phyloP scores from a whole-genome alignment of 2,329 filamentous ascomycete species.

The Didymellaceae sp. region DNA sequence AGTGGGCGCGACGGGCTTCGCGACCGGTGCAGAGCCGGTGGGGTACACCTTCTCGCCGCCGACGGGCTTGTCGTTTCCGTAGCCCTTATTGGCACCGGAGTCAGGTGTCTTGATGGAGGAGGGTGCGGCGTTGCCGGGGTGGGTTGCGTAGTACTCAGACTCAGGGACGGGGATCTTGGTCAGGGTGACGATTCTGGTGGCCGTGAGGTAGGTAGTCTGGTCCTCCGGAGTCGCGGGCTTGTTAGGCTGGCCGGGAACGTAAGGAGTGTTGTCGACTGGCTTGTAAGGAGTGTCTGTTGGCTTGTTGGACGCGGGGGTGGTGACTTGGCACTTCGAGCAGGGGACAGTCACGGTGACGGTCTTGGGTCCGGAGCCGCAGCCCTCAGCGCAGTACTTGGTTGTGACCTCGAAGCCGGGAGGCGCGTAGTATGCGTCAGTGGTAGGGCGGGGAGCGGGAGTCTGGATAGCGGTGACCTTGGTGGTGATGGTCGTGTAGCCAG shows the following conservation, averaged over 20 bases:
- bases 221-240: conserved; percentile 4
- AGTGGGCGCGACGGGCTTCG: background rate
- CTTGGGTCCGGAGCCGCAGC: conserved; percentile 33
- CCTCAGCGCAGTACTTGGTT: conserved; percentile 36
- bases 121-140: conserved; percentile 10
- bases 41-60: conserved; percentile 2
- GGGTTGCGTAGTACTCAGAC: conserved; percentile 16
- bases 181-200: conserved; percentile 28
- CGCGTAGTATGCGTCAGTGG: conserved; percentile 20
- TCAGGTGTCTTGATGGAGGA: conserved; percentile 8
- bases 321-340: conserved; percentile 18
- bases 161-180: conserved; percentile 24
- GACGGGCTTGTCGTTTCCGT: conserved; percentile 1
- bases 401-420: conserved; percentile 36
- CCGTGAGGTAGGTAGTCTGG: conserved; percentile 15
- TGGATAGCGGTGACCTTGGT: conserved; percentile 23
- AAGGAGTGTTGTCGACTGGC: conserved; percentile 2
- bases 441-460: conserved; percentile 18
- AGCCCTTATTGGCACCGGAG: conserved; percentile 3
- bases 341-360: conserved; percentile 37
- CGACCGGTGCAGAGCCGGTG: background rate
- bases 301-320: conserved; percentile 1
- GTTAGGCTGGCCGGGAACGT: conserved; percentile 7
- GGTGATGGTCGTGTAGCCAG: conserved; percentile 42
- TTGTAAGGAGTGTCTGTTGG: background rate